phyloP scores from a whole-genome alignment of 2,329 filamentous ascomycete species.

The Hypoxylon sp. region DNA sequence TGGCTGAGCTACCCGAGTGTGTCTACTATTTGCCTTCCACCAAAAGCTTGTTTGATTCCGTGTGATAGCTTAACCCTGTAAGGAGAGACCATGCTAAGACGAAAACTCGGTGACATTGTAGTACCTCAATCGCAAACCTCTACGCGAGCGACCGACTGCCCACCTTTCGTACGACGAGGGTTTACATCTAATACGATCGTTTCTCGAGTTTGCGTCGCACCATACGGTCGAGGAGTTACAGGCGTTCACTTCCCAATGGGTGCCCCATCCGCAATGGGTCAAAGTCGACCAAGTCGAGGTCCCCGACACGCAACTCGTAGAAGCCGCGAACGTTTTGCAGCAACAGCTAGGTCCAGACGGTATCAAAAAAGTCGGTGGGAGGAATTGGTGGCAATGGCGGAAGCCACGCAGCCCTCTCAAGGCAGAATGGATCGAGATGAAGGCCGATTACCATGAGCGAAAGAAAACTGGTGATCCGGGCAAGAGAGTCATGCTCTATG shows the following conservation, averaged over 20 bases:
- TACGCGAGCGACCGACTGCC: conserved; percentile 84
- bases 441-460: conserved; percentile 80
- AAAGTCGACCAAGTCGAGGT: conserved; percentile 80
- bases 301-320: conserved; percentile 71
- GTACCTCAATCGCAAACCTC: conserved; percentile 85
- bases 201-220: conserved; percentile 86
- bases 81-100: conserved; percentile 43
- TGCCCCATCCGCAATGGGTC: conserved; percentile 91
- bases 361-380: conserved; percentile 81
- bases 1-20: conserved; percentile 7
- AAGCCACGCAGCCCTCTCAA: conserved; percentile 75
- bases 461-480: conserved; percentile 72
- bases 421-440: conserved; percentile 98
- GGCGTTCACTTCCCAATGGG: conserved; percentile 91
- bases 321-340: conserved; percentile 76
- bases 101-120: conserved; percentile 55
- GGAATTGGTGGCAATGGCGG: conserved; percentile 92
- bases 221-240: conserved; percentile 96
- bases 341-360: conserved; percentile 84
- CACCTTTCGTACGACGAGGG: conserved; percentile 97
- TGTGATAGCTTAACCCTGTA: background rate
- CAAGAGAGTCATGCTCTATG: conserved; percentile 89
- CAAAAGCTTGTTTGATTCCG: conserved; percentile 24
- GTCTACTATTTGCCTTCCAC: conserved; percentile 25
- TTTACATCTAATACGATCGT: conserved; percentile 86